These are phyloP conservation scores for Babesia divergens DNA, from an alignment of 169 alveolate species.

Conservation along the genomic window DNA sequence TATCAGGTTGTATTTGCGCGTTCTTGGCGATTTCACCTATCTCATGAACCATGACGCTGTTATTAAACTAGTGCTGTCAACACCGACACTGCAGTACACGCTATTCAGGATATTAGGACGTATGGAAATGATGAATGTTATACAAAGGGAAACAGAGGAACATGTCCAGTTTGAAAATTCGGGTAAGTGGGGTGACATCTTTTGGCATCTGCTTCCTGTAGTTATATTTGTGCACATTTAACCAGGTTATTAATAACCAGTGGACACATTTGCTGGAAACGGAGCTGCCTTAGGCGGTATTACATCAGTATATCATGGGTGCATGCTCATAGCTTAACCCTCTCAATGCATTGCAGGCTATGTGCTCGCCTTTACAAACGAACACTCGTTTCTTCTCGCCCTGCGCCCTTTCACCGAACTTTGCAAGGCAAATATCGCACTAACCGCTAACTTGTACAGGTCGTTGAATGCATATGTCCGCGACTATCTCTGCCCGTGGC, in stretches of 20 bases:
- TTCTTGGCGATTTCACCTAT: constrained; percentile 43
- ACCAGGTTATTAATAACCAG: too few relatives aligned
- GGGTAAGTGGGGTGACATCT: constrained; percentile 25
- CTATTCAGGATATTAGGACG: constrained; percentile 23
- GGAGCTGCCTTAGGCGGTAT: too few relatives aligned
- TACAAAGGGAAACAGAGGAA: not conserved
- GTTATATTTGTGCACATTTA: too few relatives aligned
- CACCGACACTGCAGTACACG: constrained; percentile 6
- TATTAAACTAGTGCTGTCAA: not conserved
- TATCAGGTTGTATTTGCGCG: constrained; percentile 24
- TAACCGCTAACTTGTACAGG: not conserved
- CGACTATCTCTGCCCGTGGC: not conserved
- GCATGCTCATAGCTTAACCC: not conserved
- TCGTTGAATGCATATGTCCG: constrained; percentile 13
- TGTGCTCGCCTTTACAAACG: constrained; percentile 41
- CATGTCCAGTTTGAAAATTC: constrained; percentile 42
- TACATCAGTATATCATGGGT: too few relatives aligned
- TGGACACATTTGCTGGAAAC: too few relatives aligned
- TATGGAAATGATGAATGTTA: constrained; percentile 38
- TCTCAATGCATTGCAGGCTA: constrained; percentile 43
- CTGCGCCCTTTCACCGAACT: constrained; percentile 36
- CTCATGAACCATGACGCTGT: constrained; percentile 48
- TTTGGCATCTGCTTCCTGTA: too few relatives aligned
- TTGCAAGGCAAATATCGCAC: not conserved
- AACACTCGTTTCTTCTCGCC: constrained; percentile 38